phyloP scores from a whole-genome alignment of 495 filamentous ascomycete genomes.

The Xylaria castorea region DNA sequence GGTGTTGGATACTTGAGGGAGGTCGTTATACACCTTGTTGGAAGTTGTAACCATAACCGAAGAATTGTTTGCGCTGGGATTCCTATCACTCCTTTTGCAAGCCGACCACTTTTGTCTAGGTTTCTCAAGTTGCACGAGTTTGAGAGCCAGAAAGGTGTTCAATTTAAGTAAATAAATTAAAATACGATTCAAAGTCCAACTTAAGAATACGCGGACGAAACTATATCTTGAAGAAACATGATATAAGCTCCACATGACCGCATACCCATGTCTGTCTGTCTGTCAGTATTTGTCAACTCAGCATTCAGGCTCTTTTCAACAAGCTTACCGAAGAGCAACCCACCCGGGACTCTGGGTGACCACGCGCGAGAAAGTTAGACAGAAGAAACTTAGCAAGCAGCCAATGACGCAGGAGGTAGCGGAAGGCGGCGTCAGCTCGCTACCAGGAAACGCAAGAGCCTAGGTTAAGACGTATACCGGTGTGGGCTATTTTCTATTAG shows the following conservation, averaged over 20 bases:
- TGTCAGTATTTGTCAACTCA: constrained; percentile 22
- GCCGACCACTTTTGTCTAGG: background rate
- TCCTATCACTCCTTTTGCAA: constrained; percentile 26
- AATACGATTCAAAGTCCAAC: constrained; percentile 2
- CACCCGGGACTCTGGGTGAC: constrained; percentile 4
- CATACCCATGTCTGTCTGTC: background rate
- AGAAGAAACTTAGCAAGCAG: background rate
- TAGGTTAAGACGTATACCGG: background rate
- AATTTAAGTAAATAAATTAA: constrained; percentile 22
- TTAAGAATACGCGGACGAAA: background rate
- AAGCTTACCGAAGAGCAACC: constrained; percentile 4
- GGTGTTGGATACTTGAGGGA: background rate
- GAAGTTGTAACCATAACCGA: constrained; percentile 21
- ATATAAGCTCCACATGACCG: background rate
- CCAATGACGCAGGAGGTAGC: background rate
- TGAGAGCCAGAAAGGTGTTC: constrained; percentile 7
- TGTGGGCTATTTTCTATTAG: constrained; percentile 16
- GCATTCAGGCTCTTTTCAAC: constrained; percentile 25
- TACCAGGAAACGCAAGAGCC: constrained; percentile 1
- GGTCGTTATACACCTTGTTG: background rate
- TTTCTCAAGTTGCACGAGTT: constrained; percentile 13
- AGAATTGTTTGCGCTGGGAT: constrained; percentile 16
- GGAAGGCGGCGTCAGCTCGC: constrained; percentile 2
- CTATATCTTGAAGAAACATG: background rate
- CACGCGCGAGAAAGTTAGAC: background rate